These are phyloP conservation scores for Stygiomarasmius scandens DNA, from an alignment of 1,284 basidiomycete genomes.

Conservation along the genomic window DNA sequence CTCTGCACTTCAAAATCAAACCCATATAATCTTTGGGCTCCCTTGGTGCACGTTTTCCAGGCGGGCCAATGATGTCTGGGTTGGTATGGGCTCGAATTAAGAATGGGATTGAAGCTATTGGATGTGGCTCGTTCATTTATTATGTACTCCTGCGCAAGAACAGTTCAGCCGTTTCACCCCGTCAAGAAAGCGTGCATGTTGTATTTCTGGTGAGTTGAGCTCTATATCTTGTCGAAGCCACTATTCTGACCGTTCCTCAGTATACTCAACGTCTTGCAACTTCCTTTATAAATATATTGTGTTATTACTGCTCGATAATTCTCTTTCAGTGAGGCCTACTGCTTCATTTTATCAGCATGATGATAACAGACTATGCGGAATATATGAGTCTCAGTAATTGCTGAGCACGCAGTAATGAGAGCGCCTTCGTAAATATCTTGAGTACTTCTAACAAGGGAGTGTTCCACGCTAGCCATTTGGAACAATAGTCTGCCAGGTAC, in stretches of 20 bases:
- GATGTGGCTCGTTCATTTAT: conserved; percentile 13
- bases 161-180: too few species aligned
- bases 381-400: too few species aligned
- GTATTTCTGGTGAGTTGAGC: conserved; percentile 31
- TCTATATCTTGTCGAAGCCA: neutral
- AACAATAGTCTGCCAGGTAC: too few species aligned
- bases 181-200: conserved; percentile 45
- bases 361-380: too few species aligned
- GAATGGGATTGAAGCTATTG: neutral
- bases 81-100: neutral
- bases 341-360: too few species aligned
- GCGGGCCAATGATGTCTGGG: conserved; percentile 7
- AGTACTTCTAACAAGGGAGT: too few species aligned
- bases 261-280: neutral
- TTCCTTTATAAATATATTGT: neutral
- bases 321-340: too few species aligned
- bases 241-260: too few species aligned
- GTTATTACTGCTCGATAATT: too few species aligned
- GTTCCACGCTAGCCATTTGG: too few species aligned
- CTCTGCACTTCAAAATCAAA: conserved; percentile 99
- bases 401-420: too few species aligned
- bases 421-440: too few species aligned
- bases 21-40: conserved; percentile 65
- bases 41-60: conserved; percentile 15
- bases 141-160: conserved; percentile 5